phyloP scores from a whole-genome alignment of 2,329 filamentous ascomycete species.

The Cladorrhinum sp. region DNA sequence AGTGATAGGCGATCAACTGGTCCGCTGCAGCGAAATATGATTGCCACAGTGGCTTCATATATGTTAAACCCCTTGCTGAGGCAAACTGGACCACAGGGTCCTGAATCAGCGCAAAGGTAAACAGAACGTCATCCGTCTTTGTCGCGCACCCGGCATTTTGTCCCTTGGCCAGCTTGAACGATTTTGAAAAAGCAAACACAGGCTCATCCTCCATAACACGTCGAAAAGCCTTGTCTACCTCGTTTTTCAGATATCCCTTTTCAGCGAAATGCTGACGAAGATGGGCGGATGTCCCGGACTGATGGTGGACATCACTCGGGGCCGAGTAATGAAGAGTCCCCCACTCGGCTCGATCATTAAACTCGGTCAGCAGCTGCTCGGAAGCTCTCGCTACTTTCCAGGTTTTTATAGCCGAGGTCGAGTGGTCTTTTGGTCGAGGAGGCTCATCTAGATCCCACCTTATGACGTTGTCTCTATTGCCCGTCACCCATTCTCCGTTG shows the following conservation, averaged over 20 bases:
- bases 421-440: conserved; percentile 30
- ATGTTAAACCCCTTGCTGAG: conserved; percentile 69
- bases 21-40: conserved; percentile 66
- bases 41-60: conserved; percentile 77
- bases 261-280: conserved; percentile 68
- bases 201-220: conserved; percentile 74
- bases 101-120: conserved; percentile 75
- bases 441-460: conserved; percentile 61
- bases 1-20: conserved; percentile 71
- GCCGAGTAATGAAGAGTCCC: conserved; percentile 75
- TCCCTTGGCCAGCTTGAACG: conserved; percentile 47
- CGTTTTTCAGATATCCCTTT: conserved; percentile 63
- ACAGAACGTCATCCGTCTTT: conserved; percentile 57
- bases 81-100: conserved; percentile 78
- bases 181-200: conserved; percentile 74
- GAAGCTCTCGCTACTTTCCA: conserved; percentile 60
- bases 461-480: conserved; percentile 65
- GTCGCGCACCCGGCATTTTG: conserved; percentile 30
- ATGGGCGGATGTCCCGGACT: conserved; percentile 64
- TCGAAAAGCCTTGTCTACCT: conserved; percentile 64
- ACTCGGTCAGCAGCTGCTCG: conserved; percentile 72
- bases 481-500: conserved; percentile 80
- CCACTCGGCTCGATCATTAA: conserved; percentile 76
- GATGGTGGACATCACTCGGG: conserved; percentile 63
- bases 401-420: conserved; percentile 53